Evolutionary conservation across 805 yeast species (phyloP), one percentile per base, ranked within the genome.

Genomic region (Kuraishia piskuri): DNA sequence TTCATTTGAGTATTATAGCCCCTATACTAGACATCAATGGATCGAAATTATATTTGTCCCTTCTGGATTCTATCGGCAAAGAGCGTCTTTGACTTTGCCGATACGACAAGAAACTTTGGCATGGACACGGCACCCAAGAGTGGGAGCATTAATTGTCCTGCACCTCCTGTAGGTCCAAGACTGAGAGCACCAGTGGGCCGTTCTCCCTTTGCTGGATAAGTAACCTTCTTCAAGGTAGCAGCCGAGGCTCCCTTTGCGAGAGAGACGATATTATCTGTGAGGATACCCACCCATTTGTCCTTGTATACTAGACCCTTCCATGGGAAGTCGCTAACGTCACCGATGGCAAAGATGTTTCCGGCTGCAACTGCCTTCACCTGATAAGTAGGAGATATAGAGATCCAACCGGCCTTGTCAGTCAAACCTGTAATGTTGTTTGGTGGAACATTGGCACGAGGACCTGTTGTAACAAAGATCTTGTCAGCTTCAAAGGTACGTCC

Each of bases 301-400:
- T 51, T 49, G 10, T 48, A 53, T 2, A 48, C 4, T 0, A 68
- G 21, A 10, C 31, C 25, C 40, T 48, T 52, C 36, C 36, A n/a
- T 7, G 53, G 53, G 17, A 31, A 52, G 48, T 21, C 31, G 7
- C 50, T 25, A 22, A 52, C 53, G 36, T 52, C 53, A 12, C 53
- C 53, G 22, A 37, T 23, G 3, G 53, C 53, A 37, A 52, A 52
- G 8, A 46, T 56, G 36, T 46, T 53, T 1, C 58, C 21, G n/a
- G 53, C 52, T 2, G 56, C 59, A 10, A 40, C 47, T 1, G 61
- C 56, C 51, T 60, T 63, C 49, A 63, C 62, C 1, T 61, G 45
- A 25, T n/a, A 21, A 22, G 22, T 31, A 20, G 12, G n/a, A 3
- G 31, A n/a, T 3, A 49, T 36, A 2, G 52, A 50, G 31, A 59